Evolutionary conservation across 2,329 filamentous ascomycete species (phyloP), one percentile per base, ranked within the genome.

Genomic region (Blastomyces emzantsi): DNA sequence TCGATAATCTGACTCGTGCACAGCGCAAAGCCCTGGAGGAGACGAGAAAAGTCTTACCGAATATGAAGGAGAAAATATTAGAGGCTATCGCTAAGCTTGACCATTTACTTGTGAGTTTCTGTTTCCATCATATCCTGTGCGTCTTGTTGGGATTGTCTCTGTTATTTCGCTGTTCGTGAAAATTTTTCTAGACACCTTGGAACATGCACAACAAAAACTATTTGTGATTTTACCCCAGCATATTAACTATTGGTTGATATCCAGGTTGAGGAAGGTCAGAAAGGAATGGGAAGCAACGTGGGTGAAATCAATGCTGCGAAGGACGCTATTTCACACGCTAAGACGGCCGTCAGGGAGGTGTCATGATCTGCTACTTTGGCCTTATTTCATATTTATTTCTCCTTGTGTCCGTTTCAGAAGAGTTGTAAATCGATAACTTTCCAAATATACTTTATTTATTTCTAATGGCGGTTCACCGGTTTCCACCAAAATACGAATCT

Each of bases 11-110:
- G 9, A 60, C 43, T 28, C 25, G 47, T 4, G 25, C 52, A 64
- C 70, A 96, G 92, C 84, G 85, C 78, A 84, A 85, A 79, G 92
- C 90, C 28, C 80, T 92, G n/a, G 86, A 92, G 68, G 90, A 99
- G 78, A 97, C 94, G 9, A 89, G 89, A 73, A 89, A 87, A 63
- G 85, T 97, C 36, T 89, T 97, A 70, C 87, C 82, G 2, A 85
- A 85, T 1, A 78, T 97, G 68, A 84, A 83, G 70, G 75, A 84
- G 71, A 88, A 90, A 71, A 91, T 97, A 69, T 77, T 76, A 56
- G 85, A 88, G 63, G 88, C 91, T 1, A 79, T 92, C 51, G 80
- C 83, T 64, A 90, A 87, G 72, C 80, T 97, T 59, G 86, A 95
- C 77, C 84, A 88, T 68, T 82, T 90, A 74, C 80, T 97, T 69